Evolutionary conservation across 768 basidiomycete genomes (phyloP), one percentile per base, ranked within the genome.

Genomic region (Galerina sulciceps): DNA sequence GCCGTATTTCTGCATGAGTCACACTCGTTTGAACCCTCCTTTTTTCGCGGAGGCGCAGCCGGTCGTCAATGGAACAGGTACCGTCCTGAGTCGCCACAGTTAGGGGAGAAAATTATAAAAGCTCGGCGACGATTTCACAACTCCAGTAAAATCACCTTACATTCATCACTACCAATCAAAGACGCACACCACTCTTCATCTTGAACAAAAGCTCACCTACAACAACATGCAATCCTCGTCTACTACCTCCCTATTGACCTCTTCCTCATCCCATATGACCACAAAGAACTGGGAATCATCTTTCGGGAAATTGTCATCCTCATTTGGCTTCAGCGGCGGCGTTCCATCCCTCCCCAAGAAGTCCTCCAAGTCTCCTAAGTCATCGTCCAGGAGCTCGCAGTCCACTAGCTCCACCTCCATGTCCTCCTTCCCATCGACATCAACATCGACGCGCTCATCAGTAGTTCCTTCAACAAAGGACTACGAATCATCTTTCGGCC

Each of bases 281-380:
- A 51, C 63, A n/a, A 71, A 69, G 52, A 62, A 71, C 42, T 71
- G 68, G 52, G 67, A 71, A 55, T 57, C 66, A 35, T 63, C 67
- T 10, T 70, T 69, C 31, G 62, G 65, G 35, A 54, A 58, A 0
- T 58, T 71, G n/a, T 64, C 66, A 4, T 64, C 62, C 9, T 62
- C 45, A 50, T 56, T 59, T 45, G 58, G 56, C 10, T 61, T 61
- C 26, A 49, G 40, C 42, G 57, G 56, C 20, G 46, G 49, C 38
- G 59, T 56, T 10, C 59, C 58, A 10, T 57, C 55, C 10, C 17
- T 62, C 8, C 64, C 58, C 22, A 47, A 54, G 4, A 66, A 54
- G 17, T 54, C 58, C n/a, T 49, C 40, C 14, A 55, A 42, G 26
- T 44, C 53, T 2, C 14, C 53, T 2, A 60, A 51, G 23, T 15